Percentiles rank a stretch among this genome's conserved stretches.
Conservation (phyloP, 371 early-diverging fungal species). For the Rhizopus microsporus region DNA sequence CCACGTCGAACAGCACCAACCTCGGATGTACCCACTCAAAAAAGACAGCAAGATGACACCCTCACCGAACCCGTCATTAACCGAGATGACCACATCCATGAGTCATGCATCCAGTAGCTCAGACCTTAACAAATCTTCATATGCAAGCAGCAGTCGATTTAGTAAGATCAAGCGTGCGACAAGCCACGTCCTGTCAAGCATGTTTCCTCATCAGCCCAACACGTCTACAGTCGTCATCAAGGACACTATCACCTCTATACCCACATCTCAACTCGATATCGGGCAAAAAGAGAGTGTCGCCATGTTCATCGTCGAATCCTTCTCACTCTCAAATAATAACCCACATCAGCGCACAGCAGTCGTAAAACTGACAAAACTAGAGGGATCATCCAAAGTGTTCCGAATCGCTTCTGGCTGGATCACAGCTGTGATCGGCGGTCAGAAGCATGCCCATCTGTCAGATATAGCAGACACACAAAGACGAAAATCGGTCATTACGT, state of each 20-base stretch:
- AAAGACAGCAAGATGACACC: constrained; percentile 10
- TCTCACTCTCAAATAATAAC: constrained; percentile 27
- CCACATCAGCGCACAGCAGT: constrained; percentile 25
- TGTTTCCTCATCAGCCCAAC: constrained; percentile 20
- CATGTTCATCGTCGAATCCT: constrained; percentile 40
- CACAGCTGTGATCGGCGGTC: constrained; percentile 30
- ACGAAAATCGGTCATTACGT: constrained; percentile 15
- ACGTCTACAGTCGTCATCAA: constrained; percentile 23
- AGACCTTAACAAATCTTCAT: constrained; percentile 17
- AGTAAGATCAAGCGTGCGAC: constrained; percentile 28
- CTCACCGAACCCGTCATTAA: no score
- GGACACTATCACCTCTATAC: constrained; percentile 14
- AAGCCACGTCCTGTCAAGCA: constrained; percentile 25
- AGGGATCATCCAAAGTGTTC: constrained; percentile 49
- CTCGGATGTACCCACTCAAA: no score
- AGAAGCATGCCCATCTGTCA: neutral
- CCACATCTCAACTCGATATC: constrained; percentile 11
- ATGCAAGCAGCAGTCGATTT: constrained; percentile 5
- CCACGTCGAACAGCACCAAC: constrained; percentile 4
- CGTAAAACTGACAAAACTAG: constrained; percentile 36
- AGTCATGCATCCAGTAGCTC: constrained; percentile 23
- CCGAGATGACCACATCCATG: no score
- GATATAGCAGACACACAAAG: constrained; percentile 5
- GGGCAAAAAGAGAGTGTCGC: constrained; percentile 21
- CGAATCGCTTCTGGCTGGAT: constrained; percentile 52